A percentile compares a stretch with the other conserved stretches of the same genome.
Evolutionary conservation across 306 rosid species (phyloP).

Genomic region (Oemleria cerasiformis): DNA sequence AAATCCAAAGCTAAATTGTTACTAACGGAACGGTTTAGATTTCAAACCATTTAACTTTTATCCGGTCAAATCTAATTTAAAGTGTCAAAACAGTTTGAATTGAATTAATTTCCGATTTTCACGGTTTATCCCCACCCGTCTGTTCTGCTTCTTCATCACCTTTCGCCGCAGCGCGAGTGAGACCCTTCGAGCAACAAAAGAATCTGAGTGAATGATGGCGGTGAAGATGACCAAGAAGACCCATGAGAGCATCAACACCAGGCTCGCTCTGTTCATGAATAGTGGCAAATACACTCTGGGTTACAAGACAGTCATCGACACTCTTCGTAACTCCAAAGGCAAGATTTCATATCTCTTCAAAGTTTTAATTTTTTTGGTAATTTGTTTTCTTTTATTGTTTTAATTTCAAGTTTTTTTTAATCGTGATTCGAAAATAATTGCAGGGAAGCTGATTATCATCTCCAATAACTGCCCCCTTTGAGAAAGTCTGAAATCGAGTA

Average conservation of each 20-base stretch:
- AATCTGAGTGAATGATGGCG: constrained; percentile 4
- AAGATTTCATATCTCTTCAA: background rate
- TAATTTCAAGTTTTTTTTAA: background rate
- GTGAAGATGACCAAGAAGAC: constrained; percentile 38
- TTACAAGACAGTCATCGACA: constrained; percentile 41
- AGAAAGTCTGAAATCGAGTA: constrained; percentile 47
- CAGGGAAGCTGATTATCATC: constrained; percentile 47
- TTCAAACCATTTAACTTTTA: too few relatives aligned
- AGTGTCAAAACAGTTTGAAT: too few relatives aligned
- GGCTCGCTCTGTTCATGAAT: constrained; percentile 47
- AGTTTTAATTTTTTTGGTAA: background rate
- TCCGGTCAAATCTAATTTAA: too few relatives aligned
- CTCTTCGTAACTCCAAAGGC: constrained; percentile 47
- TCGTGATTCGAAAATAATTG: background rate
- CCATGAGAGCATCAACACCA: constrained; percentile 43
- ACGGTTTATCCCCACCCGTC: too few relatives aligned
- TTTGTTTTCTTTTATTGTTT: too few relatives aligned
- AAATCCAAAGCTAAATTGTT: too few relatives aligned
- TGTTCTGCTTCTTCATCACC: background rate
- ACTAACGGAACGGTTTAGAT: too few relatives aligned
- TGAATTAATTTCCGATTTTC: too few relatives aligned
- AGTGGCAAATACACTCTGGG: constrained; percentile 44
- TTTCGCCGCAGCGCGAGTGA: background rate
- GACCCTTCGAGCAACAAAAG: background rate
- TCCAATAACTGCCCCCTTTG: constrained; percentile 50